These are phyloP conservation scores for Aspergillus sp. DNA, from an alignment of 2,329 filamentous ascomycete species.

Conservation along the genomic window DNA sequence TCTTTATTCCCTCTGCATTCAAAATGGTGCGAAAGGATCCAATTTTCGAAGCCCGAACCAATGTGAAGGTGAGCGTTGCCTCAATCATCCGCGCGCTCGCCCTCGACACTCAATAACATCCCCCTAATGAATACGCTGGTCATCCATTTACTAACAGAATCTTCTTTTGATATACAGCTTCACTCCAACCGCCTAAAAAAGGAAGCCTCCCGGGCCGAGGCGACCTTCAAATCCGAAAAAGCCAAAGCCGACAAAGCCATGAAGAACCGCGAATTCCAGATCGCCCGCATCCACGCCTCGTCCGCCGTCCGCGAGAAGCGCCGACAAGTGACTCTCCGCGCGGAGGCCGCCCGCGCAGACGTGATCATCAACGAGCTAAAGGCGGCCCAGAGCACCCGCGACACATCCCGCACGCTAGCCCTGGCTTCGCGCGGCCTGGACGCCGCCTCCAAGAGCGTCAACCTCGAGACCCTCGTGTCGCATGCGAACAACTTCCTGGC, in stretches of 20 bases:
- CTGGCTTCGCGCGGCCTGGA: conserved; percentile 45
- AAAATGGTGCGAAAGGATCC: conserved; percentile 41
- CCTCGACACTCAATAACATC: not conserved
- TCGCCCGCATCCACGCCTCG: conserved; percentile 48
- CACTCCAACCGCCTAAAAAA: conserved; percentile 49
- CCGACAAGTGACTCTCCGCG: conserved; percentile 44
- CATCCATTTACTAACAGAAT: not conserved
- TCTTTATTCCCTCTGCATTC: not conserved
- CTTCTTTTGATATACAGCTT: conserved; percentile 27
- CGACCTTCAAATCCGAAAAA: conserved; percentile 47
- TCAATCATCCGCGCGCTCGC: not conserved
- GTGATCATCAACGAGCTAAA: conserved; percentile 50
- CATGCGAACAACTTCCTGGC: conserved; percentile 44
- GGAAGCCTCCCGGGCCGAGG: conserved; percentile 45
- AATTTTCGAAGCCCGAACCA: conserved; percentile 42
- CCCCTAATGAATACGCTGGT: not conserved
- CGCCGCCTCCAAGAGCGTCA: conserved; percentile 44
- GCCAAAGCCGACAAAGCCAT: conserved; percentile 48
- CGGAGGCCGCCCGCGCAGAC: conserved; percentile 46
- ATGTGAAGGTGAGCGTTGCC: conserved; percentile 36
- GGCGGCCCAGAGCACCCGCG: conserved; percentile 47
- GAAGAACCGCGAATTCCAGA: conserved; percentile 48
- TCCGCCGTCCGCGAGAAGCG: conserved; percentile 47
- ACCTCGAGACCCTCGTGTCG: conserved; percentile 42
- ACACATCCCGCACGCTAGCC: conserved; percentile 44